A percentile compares a stretch with the other conserved stretches of the same genome.
Conservation (phyloP, 2,329 filamentous ascomycete genomes). For the Harringtonia lauricola region DNA sequence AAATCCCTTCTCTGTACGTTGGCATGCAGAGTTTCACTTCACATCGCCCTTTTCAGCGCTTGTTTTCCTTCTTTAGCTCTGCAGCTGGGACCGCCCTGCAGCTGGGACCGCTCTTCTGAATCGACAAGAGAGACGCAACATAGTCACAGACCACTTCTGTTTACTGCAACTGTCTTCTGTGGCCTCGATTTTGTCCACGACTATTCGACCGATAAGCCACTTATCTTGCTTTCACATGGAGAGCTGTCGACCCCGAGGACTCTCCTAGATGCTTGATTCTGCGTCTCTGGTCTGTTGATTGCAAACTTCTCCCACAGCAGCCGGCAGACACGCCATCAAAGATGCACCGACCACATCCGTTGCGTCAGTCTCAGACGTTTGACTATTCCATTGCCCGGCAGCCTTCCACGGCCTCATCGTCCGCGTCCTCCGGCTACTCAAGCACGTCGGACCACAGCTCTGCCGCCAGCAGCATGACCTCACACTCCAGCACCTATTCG, state of each 20-base stretch:
- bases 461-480: constrained; percentile 59
- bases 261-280: neutral
- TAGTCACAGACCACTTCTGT: neutral
- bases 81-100: neutral
- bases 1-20: constrained; percentile 2
- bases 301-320: no score
- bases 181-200: neutral
- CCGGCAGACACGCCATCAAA: constrained; percentile 22
- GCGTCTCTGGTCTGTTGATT: neutral
- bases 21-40: constrained; percentile 9
- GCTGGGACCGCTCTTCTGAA: neutral
- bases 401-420: constrained; percentile 59
- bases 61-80: constrained; percentile 1
- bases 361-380: constrained; percentile 43
- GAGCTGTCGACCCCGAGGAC: neutral
- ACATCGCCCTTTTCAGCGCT: neutral
- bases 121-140: no score
- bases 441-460: constrained; percentile 44
- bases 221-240: constrained; percentile 4
- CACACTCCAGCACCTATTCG: constrained; percentile 51
- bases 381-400: constrained; percentile 46
- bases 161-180: no score
- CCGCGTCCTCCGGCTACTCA: constrained; percentile 59
- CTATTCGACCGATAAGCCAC: neutral
- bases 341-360: constrained; percentile 46